Percentiles rank a stretch among this genome's conserved stretches.
phyloP scores from a whole-genome alignment of 1,284 basidiomycete species.

The Ganoderma sp. region DNA sequence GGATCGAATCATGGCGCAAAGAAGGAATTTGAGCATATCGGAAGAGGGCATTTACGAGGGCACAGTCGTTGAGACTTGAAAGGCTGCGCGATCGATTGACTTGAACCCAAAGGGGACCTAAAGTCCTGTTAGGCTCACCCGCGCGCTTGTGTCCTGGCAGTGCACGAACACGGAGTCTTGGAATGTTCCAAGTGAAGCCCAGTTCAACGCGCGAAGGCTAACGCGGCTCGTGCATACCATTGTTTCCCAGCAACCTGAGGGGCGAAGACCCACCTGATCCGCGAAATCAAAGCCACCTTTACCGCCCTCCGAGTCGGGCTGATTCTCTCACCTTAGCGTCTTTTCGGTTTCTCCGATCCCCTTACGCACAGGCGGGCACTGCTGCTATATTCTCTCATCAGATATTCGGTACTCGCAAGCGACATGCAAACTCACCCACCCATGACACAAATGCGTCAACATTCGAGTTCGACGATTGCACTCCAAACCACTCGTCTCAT shows the following conservation, averaged over 20 bases:
- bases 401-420: too few relatives aligned
- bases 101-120: background rate
- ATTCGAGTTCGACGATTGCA: too few relatives aligned
- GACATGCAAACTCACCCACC: too few relatives aligned
- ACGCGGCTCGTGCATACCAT: background rate
- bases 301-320: background rate
- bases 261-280: background rate
- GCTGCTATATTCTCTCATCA: too few relatives aligned
- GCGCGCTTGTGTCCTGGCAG: background rate
- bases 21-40: background rate
- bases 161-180: background rate
- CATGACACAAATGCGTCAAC: too few relatives aligned
- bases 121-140: background rate
- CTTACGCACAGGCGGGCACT: too few relatives aligned
- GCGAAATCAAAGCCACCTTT: background rate
- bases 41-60: background rate
- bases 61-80: background rate
- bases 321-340: background rate
- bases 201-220: background rate
- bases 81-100: conserved; percentile 4
- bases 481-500: too few relatives aligned
- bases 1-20: background rate
- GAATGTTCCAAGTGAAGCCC: background rate
- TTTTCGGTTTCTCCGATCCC: too few relatives aligned
- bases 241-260: background rate